These are phyloP conservation scores for Arctium lappa DNA, from an alignment of 129 eudicot genomes.

Conservation along the genomic window DNA sequence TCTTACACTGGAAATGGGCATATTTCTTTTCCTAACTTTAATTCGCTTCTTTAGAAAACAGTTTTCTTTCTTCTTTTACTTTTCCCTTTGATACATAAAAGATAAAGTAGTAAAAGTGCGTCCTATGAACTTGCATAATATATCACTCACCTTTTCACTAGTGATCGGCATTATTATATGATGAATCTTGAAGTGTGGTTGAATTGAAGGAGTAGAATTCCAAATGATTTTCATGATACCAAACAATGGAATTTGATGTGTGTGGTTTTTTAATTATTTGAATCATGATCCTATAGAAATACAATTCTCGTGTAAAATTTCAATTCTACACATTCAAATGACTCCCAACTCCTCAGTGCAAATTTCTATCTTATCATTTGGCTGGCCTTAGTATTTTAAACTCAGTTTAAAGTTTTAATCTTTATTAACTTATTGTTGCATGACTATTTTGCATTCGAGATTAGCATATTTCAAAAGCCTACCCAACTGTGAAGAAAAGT, in stretches of 20 bases:
- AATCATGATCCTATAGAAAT: background rate
- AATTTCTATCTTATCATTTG: too few relatives aligned
- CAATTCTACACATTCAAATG: background rate
- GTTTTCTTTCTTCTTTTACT: background rate
- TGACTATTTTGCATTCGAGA: background rate
- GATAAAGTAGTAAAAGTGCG: background rate
- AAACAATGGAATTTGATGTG: background rate
- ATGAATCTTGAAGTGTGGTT: background rate
- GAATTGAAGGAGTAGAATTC: background rate
- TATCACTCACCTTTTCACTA: background rate
- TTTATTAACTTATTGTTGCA: background rate
- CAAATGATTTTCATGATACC: background rate
- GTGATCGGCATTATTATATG: background rate
- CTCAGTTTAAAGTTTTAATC: background rate
- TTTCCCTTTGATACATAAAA: background rate
- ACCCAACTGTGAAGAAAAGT: conserved; percentile 7
- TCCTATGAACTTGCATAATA: background rate
- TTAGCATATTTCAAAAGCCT: background rate
- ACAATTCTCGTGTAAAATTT: background rate
- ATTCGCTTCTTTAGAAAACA: background rate
- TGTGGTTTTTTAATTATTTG: background rate
- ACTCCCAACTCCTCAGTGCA: too few relatives aligned
- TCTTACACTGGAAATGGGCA: background rate
- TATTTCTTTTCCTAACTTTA: background rate
- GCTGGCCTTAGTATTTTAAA: too few relatives aligned